Base-by-base conservation (phyloP, 805 yeast genomes). In the Yarrowia bubula region DNA sequence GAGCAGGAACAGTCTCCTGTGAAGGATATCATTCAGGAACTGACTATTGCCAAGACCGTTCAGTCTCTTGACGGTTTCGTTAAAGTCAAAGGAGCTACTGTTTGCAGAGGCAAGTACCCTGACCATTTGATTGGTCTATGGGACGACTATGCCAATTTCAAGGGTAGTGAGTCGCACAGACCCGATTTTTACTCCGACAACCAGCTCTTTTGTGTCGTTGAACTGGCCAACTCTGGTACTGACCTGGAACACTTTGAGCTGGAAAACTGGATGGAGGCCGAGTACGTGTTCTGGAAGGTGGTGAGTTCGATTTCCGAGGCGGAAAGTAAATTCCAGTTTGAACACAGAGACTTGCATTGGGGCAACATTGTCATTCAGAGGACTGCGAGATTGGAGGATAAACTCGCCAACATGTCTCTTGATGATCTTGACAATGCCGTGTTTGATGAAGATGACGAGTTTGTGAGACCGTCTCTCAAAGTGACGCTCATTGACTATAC, bases 271-370 rank as follows among this genome's bases (percentile, higher is more conserved):
- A 66, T 64, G 11, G 80, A 76, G 57, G 78, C 79, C 11, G 72
- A 77, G 71, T 65, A 67, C 9, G 79, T 88, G 1, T 86, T 88
- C 69, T 82, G 86, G 84, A 80, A 79, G 67, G 75, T 85, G 31
- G 84, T 79, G 1, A 73, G 76, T n/a, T 73, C 79, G 4, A 73
- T 88, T 31, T 80, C 82, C 31, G 74, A 74, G 9, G 87, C 84
- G 1, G 92, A 88, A 72, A 73, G 76, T 14, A 71, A 75, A 41
- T 76, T 77, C 66, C 78, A 81, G 67, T 87, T 87, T 74, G 92
- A 88, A 74, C 93, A 88, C 70, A 78, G 93, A 53, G 90, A 88
- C 72, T 74, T 88, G 66, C 88, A 86, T 67, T 80, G 88, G 81
- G 86, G 87, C 11, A 88, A 88, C 70, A 77, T 88, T 63, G 75